Evolutionary conservation across 129 eudicot species (phyloP).

Genomic region (Lonicera japonica): DNA sequence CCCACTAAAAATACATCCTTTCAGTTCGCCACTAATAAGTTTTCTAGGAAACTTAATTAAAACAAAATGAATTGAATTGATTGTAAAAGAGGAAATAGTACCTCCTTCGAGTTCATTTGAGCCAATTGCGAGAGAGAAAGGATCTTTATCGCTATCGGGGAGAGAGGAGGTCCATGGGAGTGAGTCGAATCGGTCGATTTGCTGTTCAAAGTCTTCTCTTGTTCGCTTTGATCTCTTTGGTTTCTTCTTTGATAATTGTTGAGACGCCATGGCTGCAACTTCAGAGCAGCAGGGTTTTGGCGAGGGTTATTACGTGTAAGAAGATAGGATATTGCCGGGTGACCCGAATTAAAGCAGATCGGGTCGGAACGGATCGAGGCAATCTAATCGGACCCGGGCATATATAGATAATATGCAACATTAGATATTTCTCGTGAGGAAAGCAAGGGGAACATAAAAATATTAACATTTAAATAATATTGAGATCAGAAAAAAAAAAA

Average conservation of each 20-base stretch:
- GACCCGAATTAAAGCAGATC: too few species aligned
- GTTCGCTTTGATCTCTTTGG: constrained; percentile 30
- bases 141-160: constrained; percentile 50
- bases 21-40: too few species aligned
- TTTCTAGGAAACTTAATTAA: neutral
- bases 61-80: neutral
- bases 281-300: neutral
- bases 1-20: neutral
- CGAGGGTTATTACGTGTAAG: too few species aligned
- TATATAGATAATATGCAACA: too few species aligned
- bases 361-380: too few species aligned
- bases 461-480: too few species aligned
- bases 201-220: constrained; percentile 28
- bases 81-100: constrained; percentile 6
- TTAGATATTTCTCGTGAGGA: too few species aligned
- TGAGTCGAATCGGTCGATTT: constrained; percentile 54
- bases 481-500: too few species aligned
- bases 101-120: constrained; percentile 92
- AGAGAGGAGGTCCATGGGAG: constrained; percentile 79
- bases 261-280: constrained; percentile 36
- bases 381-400: too few species aligned
- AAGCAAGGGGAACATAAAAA: too few species aligned
- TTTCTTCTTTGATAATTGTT: constrained; percentile 30
- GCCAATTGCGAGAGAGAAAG: constrained; percentile 62
- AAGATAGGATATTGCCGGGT: too few species aligned